phyloP scores from a whole-genome alignment of 2,329 filamentous ascomycete genomes.

The Rhytidhysteron rufulum region DNA sequence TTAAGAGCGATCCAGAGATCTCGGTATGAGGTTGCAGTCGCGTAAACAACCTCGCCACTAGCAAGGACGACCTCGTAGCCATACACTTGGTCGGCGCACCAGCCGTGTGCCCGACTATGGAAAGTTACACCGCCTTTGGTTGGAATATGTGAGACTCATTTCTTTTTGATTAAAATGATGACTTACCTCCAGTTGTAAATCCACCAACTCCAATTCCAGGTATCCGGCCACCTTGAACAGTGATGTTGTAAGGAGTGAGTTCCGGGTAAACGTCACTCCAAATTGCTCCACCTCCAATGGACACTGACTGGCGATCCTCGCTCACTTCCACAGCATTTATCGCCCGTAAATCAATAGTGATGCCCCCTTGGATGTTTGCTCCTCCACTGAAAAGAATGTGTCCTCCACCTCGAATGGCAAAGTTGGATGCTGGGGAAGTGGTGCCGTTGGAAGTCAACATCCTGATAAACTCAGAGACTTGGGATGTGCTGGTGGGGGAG shows the following conservation, averaged over 20 bases:
- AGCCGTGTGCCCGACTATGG: background rate
- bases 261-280: constrained; percentile 28
- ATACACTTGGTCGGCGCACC: background rate
- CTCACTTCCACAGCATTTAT: constrained; percentile 25
- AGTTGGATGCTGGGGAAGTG: no score
- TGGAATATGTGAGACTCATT: constrained; percentile 1
- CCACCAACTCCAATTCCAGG: constrained; percentile 28
- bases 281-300: constrained; percentile 25
- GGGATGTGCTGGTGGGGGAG: background rate
- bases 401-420: constrained; percentile 44
- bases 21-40: constrained; percentile 9
- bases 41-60: background rate
- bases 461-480: background rate
- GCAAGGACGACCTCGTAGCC: background rate
- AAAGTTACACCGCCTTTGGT: background rate
- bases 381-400: constrained; percentile 39
- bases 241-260: constrained; percentile 18
- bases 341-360: constrained; percentile 40
- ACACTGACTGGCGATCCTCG: constrained; percentile 18
- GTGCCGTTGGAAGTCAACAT: background rate
- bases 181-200: constrained; percentile 23
- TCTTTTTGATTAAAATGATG: constrained; percentile 4
- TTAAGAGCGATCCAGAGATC: constrained; percentile 13
- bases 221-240: constrained; percentile 28
- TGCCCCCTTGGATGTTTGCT: constrained; percentile 40